These are phyloP conservation scores for Gremmenia infestans DNA, from an alignment of 2,329 filamentous ascomycete genomes.

Conservation along the genomic window DNA sequence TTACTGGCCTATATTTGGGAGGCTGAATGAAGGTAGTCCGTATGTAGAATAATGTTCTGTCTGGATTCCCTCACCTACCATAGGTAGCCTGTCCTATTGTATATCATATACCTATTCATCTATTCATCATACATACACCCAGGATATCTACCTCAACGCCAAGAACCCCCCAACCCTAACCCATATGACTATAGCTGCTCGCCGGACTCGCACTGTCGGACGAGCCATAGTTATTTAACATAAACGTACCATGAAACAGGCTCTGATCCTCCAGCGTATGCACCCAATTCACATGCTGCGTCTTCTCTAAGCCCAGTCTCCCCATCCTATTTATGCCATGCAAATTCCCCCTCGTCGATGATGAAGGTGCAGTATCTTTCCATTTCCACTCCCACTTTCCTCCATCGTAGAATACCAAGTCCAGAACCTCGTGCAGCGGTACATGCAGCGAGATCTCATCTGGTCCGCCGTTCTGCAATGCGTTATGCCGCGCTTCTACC, in stretches of 20 bases:
- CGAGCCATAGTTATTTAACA: neutral
- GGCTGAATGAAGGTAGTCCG: no score
- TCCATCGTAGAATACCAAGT: constrained; percentile 20
- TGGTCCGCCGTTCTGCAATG: neutral
- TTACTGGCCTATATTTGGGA: no score
- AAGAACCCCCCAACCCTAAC: neutral
- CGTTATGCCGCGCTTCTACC: constrained; percentile 18
- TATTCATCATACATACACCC: neutral
- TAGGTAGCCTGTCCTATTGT: no score
- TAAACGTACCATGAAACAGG: neutral
- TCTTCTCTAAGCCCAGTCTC: neutral
- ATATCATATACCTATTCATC: neutral
- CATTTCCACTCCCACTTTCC: constrained; percentile 24
- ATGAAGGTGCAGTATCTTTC: neutral
- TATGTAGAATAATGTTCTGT: no score
- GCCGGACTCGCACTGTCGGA: neutral
- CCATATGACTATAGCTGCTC: neutral
- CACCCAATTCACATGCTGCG: neutral
- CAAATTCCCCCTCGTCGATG: neutral
- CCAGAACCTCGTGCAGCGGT: constrained; percentile 12
- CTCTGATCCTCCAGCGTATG: neutral
- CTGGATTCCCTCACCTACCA: no score
- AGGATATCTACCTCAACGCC: neutral
- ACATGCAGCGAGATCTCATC: neutral
- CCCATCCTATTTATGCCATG: neutral